Percentiles rank a stretch among this genome's conserved stretches.
Evolutionary conservation across 306 rosid species (phyloP).

Genomic region (Acmispon strigosus): DNA sequence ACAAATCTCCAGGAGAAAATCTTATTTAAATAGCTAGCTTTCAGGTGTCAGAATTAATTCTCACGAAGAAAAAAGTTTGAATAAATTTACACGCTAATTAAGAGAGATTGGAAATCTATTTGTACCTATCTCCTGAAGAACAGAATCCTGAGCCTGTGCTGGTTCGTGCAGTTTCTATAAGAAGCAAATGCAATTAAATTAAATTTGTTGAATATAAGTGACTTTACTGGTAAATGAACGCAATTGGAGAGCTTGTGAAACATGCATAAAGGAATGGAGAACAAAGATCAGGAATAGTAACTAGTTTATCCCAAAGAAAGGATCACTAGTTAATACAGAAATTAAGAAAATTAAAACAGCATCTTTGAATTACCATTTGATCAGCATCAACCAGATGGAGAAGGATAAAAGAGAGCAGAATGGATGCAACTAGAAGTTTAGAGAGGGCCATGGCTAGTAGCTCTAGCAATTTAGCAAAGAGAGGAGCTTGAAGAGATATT

Average conservation of each 20-base stretch:
- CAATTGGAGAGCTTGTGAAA: not conserved
- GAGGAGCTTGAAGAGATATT: not conserved
- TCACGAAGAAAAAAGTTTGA: too few relatives aligned
- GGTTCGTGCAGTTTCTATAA: conserved; percentile 2
- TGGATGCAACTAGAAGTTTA: conserved; percentile 33
- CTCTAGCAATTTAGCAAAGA: not conserved
- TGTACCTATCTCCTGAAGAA: conserved; percentile 25
- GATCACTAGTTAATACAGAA: not conserved
- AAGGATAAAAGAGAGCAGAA: conserved; percentile 37
- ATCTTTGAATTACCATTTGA: conserved; percentile 21
- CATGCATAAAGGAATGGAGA: not conserved
- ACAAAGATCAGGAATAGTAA: not conserved
- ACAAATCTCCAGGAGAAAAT: too few relatives aligned
- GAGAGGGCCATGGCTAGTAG: conserved; percentile 37
- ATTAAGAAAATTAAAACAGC: not conserved
- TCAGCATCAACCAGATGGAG: conserved; percentile 28
- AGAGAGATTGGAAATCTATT: not conserved
- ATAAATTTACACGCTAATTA: too few relatives aligned
- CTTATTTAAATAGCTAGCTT: too few relatives aligned
- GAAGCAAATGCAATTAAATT: not conserved
- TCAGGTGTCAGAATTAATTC: too few relatives aligned
- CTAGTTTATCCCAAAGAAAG: not conserved
- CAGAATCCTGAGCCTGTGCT: conserved; percentile 13
- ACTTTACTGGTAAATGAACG: not conserved
- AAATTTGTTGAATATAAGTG: not conserved